Percentiles rank a stretch among this genome's conserved stretches.
Conservation (phyloP, 331 rosid species). For the Stylosanthes scabra region DNA sequence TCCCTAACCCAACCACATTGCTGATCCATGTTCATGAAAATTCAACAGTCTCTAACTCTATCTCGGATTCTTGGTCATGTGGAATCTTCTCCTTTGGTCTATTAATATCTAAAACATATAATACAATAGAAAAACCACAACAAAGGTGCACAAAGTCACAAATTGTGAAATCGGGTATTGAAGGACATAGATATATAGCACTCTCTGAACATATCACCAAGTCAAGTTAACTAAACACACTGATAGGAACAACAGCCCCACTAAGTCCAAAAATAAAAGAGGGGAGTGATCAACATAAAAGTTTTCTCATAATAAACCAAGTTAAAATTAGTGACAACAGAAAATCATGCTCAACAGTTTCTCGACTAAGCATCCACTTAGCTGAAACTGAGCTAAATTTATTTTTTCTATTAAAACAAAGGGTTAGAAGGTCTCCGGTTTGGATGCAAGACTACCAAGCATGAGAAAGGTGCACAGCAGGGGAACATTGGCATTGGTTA, state of each 20-base stretch:
- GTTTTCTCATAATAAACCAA: not conserved
- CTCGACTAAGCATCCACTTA: not conserved
- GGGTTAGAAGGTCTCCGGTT: too few species aligned
- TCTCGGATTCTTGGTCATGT: too few species aligned
- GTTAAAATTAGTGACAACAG: not conserved
- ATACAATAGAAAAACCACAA: not conserved
- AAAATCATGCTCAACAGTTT: slow-evolving; percentile 13
- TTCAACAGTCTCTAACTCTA: too few species aligned
- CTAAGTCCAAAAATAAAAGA: not conserved
- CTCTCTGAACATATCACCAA: not conserved
- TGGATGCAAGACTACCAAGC: too few species aligned
- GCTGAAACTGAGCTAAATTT: slow-evolving; percentile 13
- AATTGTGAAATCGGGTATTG: slow-evolving; percentile 12
- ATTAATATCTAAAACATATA: slow-evolving; percentile 23
- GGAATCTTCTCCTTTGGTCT: slow-evolving; percentile 15
- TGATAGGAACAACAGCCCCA: not conserved
- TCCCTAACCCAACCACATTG: slow-evolving; percentile 15
- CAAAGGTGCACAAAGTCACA: slow-evolving; percentile 11
- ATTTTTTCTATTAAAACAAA: too few species aligned
- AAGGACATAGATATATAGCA: not conserved
- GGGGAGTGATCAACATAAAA: not conserved
- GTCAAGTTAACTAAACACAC: not conserved
- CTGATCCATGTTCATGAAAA: slow-evolving; percentile 11
- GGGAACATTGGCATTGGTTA: too few species aligned
- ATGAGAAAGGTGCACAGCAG: too few species aligned